Conservation (phyloP, 1,139 yeast genomes). For the Hanseniaspora sp. region DNA sequence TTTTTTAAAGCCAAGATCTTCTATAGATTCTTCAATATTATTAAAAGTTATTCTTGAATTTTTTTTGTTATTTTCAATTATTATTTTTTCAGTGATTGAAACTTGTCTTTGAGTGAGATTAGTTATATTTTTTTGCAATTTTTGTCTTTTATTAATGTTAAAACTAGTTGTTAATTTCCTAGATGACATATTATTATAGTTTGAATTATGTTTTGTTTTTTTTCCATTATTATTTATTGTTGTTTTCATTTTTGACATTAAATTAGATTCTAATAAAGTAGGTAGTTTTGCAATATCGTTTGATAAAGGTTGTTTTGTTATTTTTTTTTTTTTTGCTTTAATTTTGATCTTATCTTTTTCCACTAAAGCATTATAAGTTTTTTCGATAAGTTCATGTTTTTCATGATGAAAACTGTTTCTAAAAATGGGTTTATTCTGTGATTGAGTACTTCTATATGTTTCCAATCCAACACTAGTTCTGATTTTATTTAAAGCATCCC, state of each 20-base stretch:
- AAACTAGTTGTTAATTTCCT: neutral
- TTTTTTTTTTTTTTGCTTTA: neutral
- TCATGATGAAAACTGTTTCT: neutral
- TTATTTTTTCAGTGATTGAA: slow-evolving; percentile 11
- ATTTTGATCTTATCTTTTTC: neutral
- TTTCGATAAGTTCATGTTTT: slow-evolving; percentile 7
- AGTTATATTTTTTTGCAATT: neutral
- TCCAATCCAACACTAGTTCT: slow-evolving; percentile 30
- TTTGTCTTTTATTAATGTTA: neutral
- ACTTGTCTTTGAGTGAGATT: neutral
- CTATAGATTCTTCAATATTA: slow-evolving; percentile 29
- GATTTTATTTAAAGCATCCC: slow-evolving; percentile 51
- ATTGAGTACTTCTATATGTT: neutral
- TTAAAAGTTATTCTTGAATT: slow-evolving; percentile 18
- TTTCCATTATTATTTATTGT: neutral
- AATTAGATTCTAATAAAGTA: slow-evolving; percentile 20
- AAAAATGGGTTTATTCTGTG: neutral
- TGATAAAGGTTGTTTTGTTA: too few relatives aligned
- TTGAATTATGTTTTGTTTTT: neutral
- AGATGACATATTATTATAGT: neutral
- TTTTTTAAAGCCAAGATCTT: slow-evolving; percentile 38
- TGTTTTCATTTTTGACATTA: slow-evolving; percentile 8
- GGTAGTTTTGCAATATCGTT: neutral
- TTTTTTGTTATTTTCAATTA: slow-evolving; percentile 16
- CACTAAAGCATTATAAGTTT: slow-evolving; percentile 1